Percentiles rank a stretch among this genome's conserved stretches.
Evolutionary conservation across 2,329 filamentous ascomycete species (phyloP).

Genomic region (Aspergillus ochraceoroseus): DNA sequence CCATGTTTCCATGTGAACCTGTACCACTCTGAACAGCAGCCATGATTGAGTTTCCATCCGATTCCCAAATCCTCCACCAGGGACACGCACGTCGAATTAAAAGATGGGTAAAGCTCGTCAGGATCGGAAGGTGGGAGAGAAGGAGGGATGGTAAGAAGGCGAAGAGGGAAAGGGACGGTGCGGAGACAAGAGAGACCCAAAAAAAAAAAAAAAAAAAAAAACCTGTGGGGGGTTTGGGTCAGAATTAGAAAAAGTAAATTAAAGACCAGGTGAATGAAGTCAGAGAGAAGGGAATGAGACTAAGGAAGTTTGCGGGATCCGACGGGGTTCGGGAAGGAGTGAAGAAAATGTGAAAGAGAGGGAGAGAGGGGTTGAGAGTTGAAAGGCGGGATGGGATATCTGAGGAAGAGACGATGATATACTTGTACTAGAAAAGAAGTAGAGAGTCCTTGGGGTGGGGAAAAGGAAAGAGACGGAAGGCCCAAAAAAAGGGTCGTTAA

Average conservation of each 20-base stretch:
- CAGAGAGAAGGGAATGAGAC: slow-evolving; percentile 32
- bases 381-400: too few relatives aligned
- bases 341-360: slow-evolving; percentile 13
- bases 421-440: too few relatives aligned
- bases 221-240: slow-evolving; percentile 14
- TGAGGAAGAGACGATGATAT: neutral
- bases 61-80: slow-evolving; percentile 20
- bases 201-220: too few relatives aligned
- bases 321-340: slow-evolving; percentile 21
- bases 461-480: neutral
- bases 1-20: slow-evolving; percentile 51
- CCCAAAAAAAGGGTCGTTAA: neutral
- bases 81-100: slow-evolving; percentile 10
- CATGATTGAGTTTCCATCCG: slow-evolving; percentile 42
- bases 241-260: slow-evolving; percentile 13
- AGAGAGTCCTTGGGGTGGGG: too few relatives aligned
- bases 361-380: slow-evolving; percentile 14
- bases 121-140: slow-evolving; percentile 5
- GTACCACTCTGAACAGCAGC: slow-evolving; percentile 45
- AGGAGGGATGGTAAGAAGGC: neutral
- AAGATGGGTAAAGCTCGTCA: slow-evolving; percentile 6
- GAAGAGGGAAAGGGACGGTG: slow-evolving; percentile 10
- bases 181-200: slow-evolving; percentile 12
- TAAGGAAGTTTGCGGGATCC: slow-evolving; percentile 38
- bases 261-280: slow-evolving; percentile 21